Evolutionary conservation across 306 rosid genomes (phyloP), one percentile per base, ranked within the genome.

Genomic region (Trichosanthes truncata): DNA sequence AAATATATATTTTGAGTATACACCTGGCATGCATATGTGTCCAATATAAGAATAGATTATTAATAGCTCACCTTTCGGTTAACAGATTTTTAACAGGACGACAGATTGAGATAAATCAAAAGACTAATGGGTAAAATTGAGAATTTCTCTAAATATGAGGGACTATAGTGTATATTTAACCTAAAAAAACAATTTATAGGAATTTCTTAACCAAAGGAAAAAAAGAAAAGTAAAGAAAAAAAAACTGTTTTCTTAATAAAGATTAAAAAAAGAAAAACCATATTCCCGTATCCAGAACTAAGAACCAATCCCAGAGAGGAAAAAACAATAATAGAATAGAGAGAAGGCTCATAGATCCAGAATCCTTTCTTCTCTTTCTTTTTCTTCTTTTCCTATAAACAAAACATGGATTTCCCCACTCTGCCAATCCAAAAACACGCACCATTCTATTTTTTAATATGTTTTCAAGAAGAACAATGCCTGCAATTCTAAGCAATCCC

Each of bases 381-480:
- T 48, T 13, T 71, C 56, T 25, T 26, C 33, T 83, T 82, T 72
- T 80, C 83, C 91, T 91, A 91, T 95, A 95, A 91, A 90, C 98
- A 93, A 93, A 90, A 88, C 92, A 96, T 91, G 98, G 94, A 91
- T 62, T 90, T 93, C 88, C 91, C 81, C 97, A 90, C 88, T 90
- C 91, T 84, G n/a, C 75, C 99, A 90, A 89, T 96, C 96, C 91
- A 96, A 89, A 93, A 89, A 88, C 91, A 86, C 91, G 85, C 76
- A 91, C 84, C 84, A 86, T 75, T 89, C 20, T 12, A 4, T 75
- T 65, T 80, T 71, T 86, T 29, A 29, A 1, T 85, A 85, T 80
- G 86, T 90, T 78, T 80, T 87, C 73, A 90, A 82, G 89, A 81
- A 83, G 87, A 81, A 83, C 88, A 88, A 96, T 96, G 99, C 87